Conservation (phyloP, 2,329 filamentous ascomycete species). For the Phialophora expanda region DNA sequence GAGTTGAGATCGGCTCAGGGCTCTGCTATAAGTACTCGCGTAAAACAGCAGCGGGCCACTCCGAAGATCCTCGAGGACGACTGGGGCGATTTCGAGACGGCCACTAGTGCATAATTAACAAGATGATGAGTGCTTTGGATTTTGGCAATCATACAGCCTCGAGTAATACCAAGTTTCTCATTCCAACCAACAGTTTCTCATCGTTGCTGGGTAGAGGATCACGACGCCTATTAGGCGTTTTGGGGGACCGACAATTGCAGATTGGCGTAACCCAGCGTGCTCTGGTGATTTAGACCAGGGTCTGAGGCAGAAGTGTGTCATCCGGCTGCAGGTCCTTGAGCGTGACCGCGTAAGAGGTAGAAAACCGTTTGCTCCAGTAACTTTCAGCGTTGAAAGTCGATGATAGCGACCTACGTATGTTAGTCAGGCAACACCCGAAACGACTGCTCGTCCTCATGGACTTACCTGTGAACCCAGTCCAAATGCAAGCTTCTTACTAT, state of each 20-base stretch:
- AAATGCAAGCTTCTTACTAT: constrained; percentile 60
- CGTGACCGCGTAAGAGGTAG: background rate
- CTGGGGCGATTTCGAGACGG: constrained; percentile 40
- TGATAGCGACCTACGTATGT: constrained; percentile 36
- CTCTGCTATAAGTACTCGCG: background rate
- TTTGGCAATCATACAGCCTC: constrained; percentile 18
- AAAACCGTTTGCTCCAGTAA: background rate
- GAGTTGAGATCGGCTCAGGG: constrained; percentile 40
- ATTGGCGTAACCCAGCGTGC: background rate
- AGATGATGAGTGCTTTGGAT: background rate
- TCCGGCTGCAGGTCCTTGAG: background rate
- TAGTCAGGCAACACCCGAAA: constrained; percentile 15
- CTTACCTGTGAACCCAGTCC: constrained; percentile 56
- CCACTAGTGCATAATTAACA: constrained; percentile 26
- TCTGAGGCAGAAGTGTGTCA: background rate
- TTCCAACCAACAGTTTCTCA: background rate
- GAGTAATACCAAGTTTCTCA: background rate
- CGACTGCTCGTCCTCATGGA: constrained; percentile 17
- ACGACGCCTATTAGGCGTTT: background rate
- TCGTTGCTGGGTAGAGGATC: background rate
- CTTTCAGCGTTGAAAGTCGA: constrained; percentile 40
- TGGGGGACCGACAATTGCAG: background rate
- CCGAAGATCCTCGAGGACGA: constrained; percentile 29
- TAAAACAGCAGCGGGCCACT: constrained; percentile 1
- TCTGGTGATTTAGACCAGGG: background rate